Percentiles rank a stretch among this genome's conserved stretches.
phyloP scores from a whole-genome alignment of 768 basidiomycete genomes.

The Gautieria morchelliformis region DNA sequence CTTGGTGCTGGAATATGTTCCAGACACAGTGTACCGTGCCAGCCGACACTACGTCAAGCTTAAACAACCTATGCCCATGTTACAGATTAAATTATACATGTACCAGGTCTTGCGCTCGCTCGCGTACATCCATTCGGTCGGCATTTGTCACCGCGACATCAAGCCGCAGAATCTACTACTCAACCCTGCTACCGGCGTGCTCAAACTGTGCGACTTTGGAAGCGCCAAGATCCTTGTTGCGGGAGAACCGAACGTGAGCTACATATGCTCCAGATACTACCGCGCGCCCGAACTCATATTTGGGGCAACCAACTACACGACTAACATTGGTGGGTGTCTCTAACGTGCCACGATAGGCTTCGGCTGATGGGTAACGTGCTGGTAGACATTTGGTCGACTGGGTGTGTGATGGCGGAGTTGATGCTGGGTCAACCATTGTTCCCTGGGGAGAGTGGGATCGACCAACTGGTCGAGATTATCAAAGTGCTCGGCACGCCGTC shows the following conservation, averaged over 20 bases:
- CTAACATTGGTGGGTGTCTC: conserved; percentile 78
- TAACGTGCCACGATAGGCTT: conserved; percentile 1
- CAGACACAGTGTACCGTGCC: conserved; percentile 98
- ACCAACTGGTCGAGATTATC: conserved; percentile 99
- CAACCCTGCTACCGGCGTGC: conserved; percentile 92
- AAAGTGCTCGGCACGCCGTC: conserved; percentile 98
- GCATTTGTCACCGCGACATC: conserved; percentile 99
- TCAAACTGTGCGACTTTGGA: conserved; percentile 98
- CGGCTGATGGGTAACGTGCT: background rate
- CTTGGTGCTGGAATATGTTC: conserved; percentile 97
- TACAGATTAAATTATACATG: conserved; percentile 99
- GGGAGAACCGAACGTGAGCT: conserved; percentile 98
- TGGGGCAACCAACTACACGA: conserved; percentile 98
- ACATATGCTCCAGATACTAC: conserved; percentile 99
- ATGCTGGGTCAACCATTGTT: conserved; percentile 99
- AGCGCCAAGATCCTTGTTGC: conserved; percentile 97
- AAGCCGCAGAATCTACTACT: conserved; percentile 98
- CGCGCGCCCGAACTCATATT: conserved; percentile 99
- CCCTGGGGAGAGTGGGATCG: conserved; percentile 98
- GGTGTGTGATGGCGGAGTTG: conserved; percentile 99
- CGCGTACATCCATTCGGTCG: conserved; percentile 98
- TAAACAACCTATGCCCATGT: conserved; percentile 99
- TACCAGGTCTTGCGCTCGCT: conserved; percentile 97
- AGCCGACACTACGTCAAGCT: conserved; percentile 98
- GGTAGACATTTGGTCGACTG: conserved; percentile 97